A percentile compares a stretch with the other conserved stretches of the same genome.
These are phyloP conservation scores for Plasmodium adleri DNA, from an alignment of 169 alveolate species.

Conservation along the genomic window DNA sequence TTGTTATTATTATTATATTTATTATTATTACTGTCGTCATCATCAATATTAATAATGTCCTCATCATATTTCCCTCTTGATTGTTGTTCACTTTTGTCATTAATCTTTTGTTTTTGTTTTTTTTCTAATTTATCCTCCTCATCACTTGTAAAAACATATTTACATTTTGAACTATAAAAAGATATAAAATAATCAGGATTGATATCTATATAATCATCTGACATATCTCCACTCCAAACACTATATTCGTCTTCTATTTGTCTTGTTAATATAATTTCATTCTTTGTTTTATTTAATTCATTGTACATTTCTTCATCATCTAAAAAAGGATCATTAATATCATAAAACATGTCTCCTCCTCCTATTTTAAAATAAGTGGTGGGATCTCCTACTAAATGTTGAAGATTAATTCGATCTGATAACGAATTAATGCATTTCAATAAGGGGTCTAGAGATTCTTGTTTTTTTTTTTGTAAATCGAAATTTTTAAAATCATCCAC, in stretches of 20 bases:
- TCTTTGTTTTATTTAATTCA: conserved; percentile 79
- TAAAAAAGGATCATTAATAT: conserved; percentile 86
- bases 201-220: conserved; percentile 68
- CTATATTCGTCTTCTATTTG: conserved; percentile 84
- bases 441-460: conserved; percentile 84
- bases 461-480: conserved; percentile 83
- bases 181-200: conserved; percentile 61
- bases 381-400: conserved; percentile 87
- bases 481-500: conserved; percentile 63
- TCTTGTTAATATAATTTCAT: conserved; percentile 79
- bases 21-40: background rate
- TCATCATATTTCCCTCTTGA: background rate
- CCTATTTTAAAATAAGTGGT: conserved; percentile 82
- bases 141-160: conserved; percentile 34
- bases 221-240: conserved; percentile 86
- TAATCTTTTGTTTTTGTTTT: background rate
- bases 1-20: too few species aligned
- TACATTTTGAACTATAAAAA: conserved; percentile 67
- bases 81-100: background rate
- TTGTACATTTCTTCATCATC: conserved; percentile 85
- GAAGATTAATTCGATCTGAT: conserved; percentile 84
- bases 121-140: conserved; percentile 14
- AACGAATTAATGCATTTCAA: conserved; percentile 84
- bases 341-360: conserved; percentile 88
- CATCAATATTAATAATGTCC: background rate